These are phyloP conservation scores for Solanum hybrid DNA, from an alignment of 305 asterid species.

Conservation along the genomic window DNA sequence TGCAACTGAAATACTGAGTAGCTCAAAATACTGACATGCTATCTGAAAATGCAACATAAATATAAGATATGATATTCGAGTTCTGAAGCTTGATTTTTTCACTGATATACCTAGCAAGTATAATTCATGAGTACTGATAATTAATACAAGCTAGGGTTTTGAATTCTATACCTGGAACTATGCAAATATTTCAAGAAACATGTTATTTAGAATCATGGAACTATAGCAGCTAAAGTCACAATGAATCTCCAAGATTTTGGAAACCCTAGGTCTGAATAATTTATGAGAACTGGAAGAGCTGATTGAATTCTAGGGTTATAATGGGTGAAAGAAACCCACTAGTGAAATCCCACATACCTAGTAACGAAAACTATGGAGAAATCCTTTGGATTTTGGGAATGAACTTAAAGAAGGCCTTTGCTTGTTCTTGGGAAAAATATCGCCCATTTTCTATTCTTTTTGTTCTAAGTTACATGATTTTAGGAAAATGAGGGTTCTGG, in stretches of 20 bases:
- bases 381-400: neutral
- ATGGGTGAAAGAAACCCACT: neutral
- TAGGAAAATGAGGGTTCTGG: neutral
- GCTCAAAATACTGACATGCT: neutral
- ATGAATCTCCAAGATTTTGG: neutral
- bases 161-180: no score
- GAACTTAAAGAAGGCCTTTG: neutral
- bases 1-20: neutral
- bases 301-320: neutral
- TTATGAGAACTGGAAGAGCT: neutral
- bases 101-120: neutral
- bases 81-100: neutral
- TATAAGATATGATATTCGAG: no score
- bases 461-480: neutral
- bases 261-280: neutral
- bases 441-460: neutral
- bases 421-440: neutral
- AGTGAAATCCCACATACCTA: neutral
- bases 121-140: neutral
- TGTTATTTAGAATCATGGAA: neutral
- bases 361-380: neutral
- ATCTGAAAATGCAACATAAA: neutral
- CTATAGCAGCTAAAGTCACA: no score
- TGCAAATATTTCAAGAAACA: neutral
- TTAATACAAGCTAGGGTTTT: neutral